Conservation (phyloP, 2,329 filamentous ascomycete species). For the Plectosphaerella plurivora region DNA sequence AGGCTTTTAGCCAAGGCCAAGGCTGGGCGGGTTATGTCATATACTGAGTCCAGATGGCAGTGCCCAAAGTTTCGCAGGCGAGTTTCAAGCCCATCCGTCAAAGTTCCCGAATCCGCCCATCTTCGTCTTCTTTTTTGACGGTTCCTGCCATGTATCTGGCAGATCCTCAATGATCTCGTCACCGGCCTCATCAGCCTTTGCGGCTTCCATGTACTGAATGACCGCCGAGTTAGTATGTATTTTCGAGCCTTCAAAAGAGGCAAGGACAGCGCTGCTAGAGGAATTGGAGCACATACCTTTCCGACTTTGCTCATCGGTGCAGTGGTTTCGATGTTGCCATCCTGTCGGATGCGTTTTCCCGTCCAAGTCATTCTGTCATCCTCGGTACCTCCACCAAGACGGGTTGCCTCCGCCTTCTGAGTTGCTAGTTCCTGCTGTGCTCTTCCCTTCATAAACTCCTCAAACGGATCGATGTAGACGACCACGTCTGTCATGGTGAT, state of each 20-base stretch:
- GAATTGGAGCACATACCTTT: constrained; percentile 36
- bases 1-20: too few species aligned
- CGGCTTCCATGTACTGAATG: constrained; percentile 52
- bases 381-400: constrained; percentile 66
- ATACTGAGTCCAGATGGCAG: too few species aligned
- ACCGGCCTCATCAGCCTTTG: constrained; percentile 12
- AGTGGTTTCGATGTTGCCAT: constrained; percentile 51
- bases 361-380: constrained; percentile 95
- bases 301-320: constrained; percentile 52
- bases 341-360: constrained; percentile 76
- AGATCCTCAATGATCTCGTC: constrained; percentile 43
- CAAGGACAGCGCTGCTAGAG: too few species aligned
- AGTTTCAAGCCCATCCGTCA: constrained; percentile 61
- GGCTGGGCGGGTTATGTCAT: too few species aligned
- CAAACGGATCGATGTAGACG: constrained; percentile 91
- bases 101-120: constrained; percentile 89
- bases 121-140: constrained; percentile 76
- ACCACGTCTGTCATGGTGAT: constrained; percentile 79
- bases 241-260: too few species aligned
- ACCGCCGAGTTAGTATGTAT: too few species aligned
- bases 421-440: constrained; percentile 56
- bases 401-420: constrained; percentile 57
- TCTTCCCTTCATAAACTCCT: constrained; percentile 80
- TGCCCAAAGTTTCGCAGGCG: too few species aligned
- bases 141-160: constrained; percentile 60